Conservation (phyloP, 1,284 basidiomycete species). For the Puccinia novopanici region DNA sequence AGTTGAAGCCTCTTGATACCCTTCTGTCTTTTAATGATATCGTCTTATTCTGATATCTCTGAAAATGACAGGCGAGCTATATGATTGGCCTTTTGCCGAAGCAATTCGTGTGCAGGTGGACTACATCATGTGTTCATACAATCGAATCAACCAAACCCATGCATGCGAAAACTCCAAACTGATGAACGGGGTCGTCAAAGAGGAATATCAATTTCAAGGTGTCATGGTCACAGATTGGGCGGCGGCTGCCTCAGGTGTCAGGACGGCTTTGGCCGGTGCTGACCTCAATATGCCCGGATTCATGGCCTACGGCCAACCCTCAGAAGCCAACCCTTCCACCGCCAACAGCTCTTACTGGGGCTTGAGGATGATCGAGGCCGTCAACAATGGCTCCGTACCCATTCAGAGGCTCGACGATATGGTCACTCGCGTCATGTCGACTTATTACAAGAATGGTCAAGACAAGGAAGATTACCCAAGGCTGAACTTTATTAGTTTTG, state of each 20-base stretch:
- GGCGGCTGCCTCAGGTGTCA: conserved; percentile 38
- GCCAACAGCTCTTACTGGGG: conserved; percentile 47
- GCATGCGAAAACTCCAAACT: conserved; percentile 57
- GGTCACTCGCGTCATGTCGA: conserved; percentile 42
- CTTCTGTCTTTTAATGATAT: not conserved
- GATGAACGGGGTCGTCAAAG: conserved; percentile 58
- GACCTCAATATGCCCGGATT: conserved; percentile 51
- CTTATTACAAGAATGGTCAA: conserved; percentile 51
- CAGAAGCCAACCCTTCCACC: conserved; percentile 42
- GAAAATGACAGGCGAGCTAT: conserved; percentile 54
- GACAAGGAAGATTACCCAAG: conserved; percentile 34
- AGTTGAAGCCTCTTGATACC: not conserved
- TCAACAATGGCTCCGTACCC: conserved; percentile 44
- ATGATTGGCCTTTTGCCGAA: conserved; percentile 53
- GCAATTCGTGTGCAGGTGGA: conserved; percentile 50
- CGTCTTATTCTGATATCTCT: not conserved
- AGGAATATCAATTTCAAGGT: conserved; percentile 57
- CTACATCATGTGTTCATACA: conserved; percentile 57
- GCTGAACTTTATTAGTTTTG: conserved; percentile 27
- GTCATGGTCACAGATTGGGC: conserved; percentile 57
- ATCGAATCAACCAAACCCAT: conserved; percentile 55
- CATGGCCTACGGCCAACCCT: conserved; percentile 34
- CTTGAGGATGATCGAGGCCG: conserved; percentile 35
- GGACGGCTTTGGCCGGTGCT: conserved; percentile 33
- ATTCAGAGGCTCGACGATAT: conserved; percentile 43